Base-by-base conservation (phyloP, 2,329 filamentous ascomycete species). In the Macrophomina pseudophaseolina region DNA sequence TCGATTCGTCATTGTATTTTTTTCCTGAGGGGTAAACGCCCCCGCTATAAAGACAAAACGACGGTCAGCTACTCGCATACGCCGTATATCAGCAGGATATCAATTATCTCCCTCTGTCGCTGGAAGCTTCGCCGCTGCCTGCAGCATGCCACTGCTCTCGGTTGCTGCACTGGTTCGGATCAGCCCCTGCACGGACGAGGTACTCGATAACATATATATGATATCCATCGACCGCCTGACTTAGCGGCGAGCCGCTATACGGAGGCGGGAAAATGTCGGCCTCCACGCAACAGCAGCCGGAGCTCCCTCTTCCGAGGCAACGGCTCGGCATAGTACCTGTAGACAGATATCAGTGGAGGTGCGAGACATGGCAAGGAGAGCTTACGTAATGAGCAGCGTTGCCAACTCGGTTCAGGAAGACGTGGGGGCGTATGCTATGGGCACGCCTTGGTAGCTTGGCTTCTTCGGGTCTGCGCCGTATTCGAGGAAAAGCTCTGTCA, bases 61-160 rank as follows among this genome's bases (percentile, higher is more conserved):
- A 23, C 23, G 23, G 23, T 23, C 23, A 23, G 23, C 23, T 23
- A 23, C 23, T 23, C 23, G 3, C 23, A 23, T 23, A 3, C 23
- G 23, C 23, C 23, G 23, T 23, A 23, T 23, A 23, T 23, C 23
- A 23, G 23, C 23, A 23, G 23, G 23, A 23, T 23, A 2, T 23
- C 23, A 23, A 23, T 23, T 23, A 23, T 23, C 23, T 23, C 23
- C 23, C 23, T 2, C 2, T 23, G 23, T n/a, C 23, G 23, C 23
- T 23, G 23, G 23, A 23, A 23, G 23, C 23, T 23, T 23, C 35
- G 35, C 76, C 9, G 52, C 52, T 5, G 30, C 48, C 23, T 30
- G 48, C 23, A 51, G 23, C 48, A 51, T 30, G 18, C 23, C 23
- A 51, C 11, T 28, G 2, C 6, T 18, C 48, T 8, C 18, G 11